Conservation (phyloP, 805 yeast species). For the Kazachstania bromeliacearum region DNA sequence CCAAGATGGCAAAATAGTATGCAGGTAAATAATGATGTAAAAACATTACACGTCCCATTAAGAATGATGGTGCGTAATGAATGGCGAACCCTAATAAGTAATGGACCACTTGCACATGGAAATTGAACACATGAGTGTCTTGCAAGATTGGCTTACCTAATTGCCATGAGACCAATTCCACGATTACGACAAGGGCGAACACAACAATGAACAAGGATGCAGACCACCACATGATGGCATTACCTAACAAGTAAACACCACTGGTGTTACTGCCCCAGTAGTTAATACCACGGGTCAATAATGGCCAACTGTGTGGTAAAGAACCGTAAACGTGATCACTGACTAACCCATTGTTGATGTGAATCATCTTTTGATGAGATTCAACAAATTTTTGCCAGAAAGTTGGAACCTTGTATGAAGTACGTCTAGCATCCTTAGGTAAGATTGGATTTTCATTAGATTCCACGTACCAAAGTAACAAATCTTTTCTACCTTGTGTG, state of each 20-base stretch:
- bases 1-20: constrained; percentile 74
- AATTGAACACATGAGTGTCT: constrained; percentile 50
- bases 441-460: constrained; percentile 47
- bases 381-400: constrained; percentile 56
- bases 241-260: constrained; percentile 66
- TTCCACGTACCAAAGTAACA: constrained; percentile 68
- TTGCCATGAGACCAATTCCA: constrained; percentile 55
- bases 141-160: constrained; percentile 41
- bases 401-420: constrained; percentile 44
- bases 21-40: constrained; percentile 93
- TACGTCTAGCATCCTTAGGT: constrained; percentile 36
- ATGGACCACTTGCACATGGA: constrained; percentile 51
- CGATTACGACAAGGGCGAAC: constrained; percentile 38
- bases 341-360: constrained; percentile 58
- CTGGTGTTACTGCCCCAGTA: constrained; percentile 54
- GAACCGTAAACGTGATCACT: constrained; percentile 66
- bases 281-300: constrained; percentile 66
- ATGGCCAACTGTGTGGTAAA: constrained; percentile 65
- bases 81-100: constrained; percentile 61
- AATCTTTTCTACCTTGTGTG: constrained; percentile 49
- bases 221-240: constrained; percentile 74
- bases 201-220: constrained; percentile 44
- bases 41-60: constrained; percentile 90
- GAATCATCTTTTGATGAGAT: constrained; percentile 69
- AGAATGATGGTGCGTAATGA: constrained; percentile 66